Conservation (phyloP, 2,329 filamentous ascomycete species). For the Claviceps paspali region DNA sequence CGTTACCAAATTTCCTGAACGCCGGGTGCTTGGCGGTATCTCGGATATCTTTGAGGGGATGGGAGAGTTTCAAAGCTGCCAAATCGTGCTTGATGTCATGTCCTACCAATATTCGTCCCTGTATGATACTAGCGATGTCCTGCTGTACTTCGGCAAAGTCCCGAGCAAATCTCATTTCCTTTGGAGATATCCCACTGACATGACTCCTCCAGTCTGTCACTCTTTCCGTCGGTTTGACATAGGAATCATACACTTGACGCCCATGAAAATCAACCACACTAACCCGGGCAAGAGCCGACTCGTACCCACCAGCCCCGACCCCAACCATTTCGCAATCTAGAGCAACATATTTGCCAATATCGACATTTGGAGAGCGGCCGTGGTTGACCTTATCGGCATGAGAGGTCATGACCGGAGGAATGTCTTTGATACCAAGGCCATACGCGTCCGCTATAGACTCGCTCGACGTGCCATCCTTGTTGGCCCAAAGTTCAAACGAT, state of each 20-base stretch:
- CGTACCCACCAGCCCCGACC: slow-evolving; percentile 52
- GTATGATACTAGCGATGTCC: slow-evolving; percentile 53
- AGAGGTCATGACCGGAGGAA: slow-evolving; percentile 30
- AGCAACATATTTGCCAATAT: slow-evolving; percentile 78
- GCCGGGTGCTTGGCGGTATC: slow-evolving; percentile 69
- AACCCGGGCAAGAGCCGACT: slow-evolving; percentile 69
- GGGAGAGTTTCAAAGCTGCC: slow-evolving; percentile 58
- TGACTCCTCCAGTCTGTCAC: slow-evolving; percentile 85
- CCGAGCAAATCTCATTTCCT: slow-evolving; percentile 54
- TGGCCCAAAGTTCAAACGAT: slow-evolving; percentile 43
- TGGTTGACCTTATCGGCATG: slow-evolving; percentile 43
- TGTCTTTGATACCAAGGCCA: slow-evolving; percentile 34
- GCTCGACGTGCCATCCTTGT: slow-evolving; percentile 44
- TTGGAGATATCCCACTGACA: slow-evolving; percentile 67
- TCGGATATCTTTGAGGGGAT: slow-evolving; percentile 62
- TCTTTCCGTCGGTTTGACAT: slow-evolving; percentile 59
- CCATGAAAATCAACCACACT: slow-evolving; percentile 91
- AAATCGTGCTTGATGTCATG: slow-evolving; percentile 75
- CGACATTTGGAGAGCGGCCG: slow-evolving; percentile 43
- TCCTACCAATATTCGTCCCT: slow-evolving; percentile 60
- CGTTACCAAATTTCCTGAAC: slow-evolving; percentile 54
- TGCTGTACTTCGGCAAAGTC: slow-evolving; percentile 63
- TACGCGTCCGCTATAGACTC: slow-evolving; percentile 48
- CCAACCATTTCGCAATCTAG: slow-evolving; percentile 99
- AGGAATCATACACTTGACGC: slow-evolving; percentile 85